A percentile compares a stretch with the other conserved stretches of the same genome.
Evolutionary conservation across 2,329 filamentous ascomycete genomes (phyloP).

Genomic region (Xylariaceae sp.): DNA sequence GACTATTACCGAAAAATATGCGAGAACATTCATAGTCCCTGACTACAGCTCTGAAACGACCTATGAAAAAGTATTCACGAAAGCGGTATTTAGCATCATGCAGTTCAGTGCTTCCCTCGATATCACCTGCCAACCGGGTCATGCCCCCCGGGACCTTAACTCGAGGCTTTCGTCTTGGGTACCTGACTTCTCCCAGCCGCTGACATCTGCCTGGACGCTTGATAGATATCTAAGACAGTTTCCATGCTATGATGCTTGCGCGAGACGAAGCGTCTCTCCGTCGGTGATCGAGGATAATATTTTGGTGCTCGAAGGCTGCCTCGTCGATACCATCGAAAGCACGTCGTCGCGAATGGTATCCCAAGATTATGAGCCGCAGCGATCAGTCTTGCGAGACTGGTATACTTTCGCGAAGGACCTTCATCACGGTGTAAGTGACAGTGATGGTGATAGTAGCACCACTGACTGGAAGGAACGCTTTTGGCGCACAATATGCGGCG

Average conservation of each 20-base stretch:
- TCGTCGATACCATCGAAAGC: constrained; percentile 5
- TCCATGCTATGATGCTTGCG: constrained; percentile 12
- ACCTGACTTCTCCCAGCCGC: constrained; percentile 16
- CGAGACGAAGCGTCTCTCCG: background rate
- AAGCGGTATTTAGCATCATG: constrained; percentile 10
- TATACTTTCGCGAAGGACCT: constrained; percentile 3
- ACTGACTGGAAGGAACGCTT: constrained; percentile 9
- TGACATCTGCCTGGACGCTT: background rate
- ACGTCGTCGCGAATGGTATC: constrained; percentile 2
- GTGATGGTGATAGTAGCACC: background rate
- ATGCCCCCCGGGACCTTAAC: background rate
- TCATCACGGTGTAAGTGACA: background rate
- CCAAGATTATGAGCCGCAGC: background rate
- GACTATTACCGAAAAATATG: background rate
- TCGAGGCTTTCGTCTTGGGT: constrained; percentile 15
- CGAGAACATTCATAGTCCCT: constrained; percentile 8
- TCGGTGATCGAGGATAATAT: constrained; percentile 12
- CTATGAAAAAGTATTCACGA: constrained; percentile 14
- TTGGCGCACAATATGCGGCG: constrained; percentile 18
- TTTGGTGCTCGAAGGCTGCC: constrained; percentile 11
- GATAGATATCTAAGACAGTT: constrained; percentile 15
- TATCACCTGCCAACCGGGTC: constrained; percentile 13
- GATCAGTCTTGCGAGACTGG: constrained; percentile 6
- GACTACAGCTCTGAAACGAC: constrained; percentile 8
- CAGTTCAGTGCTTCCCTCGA: constrained; percentile 18